Percentiles rank a stretch among this genome's conserved stretches.
Conservation (phyloP, 2,329 filamentous ascomycete species). For the Botrytis aclada region DNA sequence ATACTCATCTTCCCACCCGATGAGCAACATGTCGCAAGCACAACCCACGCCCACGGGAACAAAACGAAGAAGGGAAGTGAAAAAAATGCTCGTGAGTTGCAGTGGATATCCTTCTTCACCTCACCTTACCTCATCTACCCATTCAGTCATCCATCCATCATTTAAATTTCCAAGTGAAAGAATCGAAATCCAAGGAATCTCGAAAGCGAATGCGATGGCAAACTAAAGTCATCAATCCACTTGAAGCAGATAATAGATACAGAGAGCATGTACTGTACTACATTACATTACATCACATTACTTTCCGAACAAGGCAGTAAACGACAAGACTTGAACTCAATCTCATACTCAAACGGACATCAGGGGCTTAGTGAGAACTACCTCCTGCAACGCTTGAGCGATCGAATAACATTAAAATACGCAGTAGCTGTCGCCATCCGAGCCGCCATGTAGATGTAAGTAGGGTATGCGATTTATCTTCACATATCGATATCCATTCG, state of each 20-base stretch:
- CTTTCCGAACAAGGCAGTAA: not conserved
- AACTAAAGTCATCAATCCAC: not conserved
- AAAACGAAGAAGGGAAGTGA: not conserved
- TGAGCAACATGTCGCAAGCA: not conserved
- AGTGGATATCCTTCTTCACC: not conserved
- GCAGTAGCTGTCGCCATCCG: not conserved
- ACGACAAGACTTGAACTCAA: not conserved
- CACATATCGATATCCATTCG: not conserved
- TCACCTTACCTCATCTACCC: not conserved
- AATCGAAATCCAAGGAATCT: not conserved
- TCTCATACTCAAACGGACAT: not conserved
- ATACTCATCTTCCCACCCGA: not conserved
- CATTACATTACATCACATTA: not conserved
- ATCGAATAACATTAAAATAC: not conserved
- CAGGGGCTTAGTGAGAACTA: not conserved
- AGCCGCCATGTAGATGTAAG: not conserved
- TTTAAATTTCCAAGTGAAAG: not conserved
- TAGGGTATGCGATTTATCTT: not conserved
- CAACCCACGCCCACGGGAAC: not conserved
- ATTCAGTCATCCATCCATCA: not conserved
- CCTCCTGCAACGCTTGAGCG: not conserved
- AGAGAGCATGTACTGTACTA: not conserved
- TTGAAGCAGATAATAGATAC: not conserved
- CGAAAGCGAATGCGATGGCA: not conserved
- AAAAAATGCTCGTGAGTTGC: not conserved